phyloP scores from a whole-genome alignment of 352 stramenopile genomes.

The Aphanomyces astaci region DNA sequence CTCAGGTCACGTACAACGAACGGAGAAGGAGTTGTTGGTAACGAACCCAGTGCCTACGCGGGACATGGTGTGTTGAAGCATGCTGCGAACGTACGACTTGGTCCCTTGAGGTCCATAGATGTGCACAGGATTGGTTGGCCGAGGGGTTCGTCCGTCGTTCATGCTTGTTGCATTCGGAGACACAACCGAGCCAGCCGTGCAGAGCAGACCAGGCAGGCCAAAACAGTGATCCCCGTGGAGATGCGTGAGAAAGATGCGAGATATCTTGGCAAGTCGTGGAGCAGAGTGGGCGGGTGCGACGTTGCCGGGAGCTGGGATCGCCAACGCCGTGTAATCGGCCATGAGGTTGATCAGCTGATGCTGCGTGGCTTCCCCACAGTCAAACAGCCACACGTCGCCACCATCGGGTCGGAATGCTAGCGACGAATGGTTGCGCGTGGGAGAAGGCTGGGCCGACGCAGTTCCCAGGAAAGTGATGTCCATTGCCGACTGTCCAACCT shows the following conservation, averaged over 20 bases:
- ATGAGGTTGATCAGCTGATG: constrained; percentile 21
- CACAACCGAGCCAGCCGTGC: constrained; percentile 50
- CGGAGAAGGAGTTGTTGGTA: background rate
- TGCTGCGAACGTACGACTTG: constrained; percentile 3
- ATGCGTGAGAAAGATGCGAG: constrained; percentile 5
- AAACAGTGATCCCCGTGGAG: constrained; percentile 68
- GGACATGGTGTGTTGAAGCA: constrained; percentile 11
- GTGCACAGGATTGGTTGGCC: constrained; percentile 42
- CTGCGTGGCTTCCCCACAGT: constrained; percentile 24
- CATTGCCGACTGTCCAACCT: no score
- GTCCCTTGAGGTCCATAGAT: constrained; percentile 71
- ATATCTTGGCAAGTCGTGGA: background rate
- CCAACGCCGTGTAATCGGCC: background rate
- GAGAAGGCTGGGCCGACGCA: constrained; percentile 15
- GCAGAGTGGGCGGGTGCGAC: background rate
- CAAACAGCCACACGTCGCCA: constrained; percentile 11
- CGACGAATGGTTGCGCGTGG: constrained; percentile 9
- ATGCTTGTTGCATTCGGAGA: constrained; percentile 29
- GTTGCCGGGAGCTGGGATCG: background rate
- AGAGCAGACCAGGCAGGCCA: constrained; percentile 73
- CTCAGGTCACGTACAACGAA: background rate
- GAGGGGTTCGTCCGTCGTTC: background rate
- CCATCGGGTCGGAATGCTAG: constrained; percentile 1
- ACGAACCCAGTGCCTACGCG: constrained; percentile 11
- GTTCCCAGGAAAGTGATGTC: constrained; percentile 8